Evolutionary conservation across 345 rosid species (phyloP).

Genomic region (Rhodamnia argentea): DNA sequence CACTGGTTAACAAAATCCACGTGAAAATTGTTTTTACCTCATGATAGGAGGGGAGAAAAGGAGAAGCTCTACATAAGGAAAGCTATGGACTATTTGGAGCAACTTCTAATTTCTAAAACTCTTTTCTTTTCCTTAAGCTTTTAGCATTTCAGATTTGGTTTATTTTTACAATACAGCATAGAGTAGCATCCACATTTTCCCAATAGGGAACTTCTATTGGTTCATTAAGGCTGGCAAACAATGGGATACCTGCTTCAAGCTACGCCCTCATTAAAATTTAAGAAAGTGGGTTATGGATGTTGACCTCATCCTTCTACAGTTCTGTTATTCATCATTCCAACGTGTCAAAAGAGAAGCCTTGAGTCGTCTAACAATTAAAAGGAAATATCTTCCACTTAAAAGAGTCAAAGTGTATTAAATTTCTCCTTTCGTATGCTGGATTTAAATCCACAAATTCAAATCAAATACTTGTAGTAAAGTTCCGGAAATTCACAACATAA

Average conservation of each 20-base stretch:
- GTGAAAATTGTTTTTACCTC: not conserved
- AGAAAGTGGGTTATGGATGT: not conserved
- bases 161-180: not conserved
- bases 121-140: not conserved
- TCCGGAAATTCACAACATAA: not conserved
- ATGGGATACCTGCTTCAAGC: not conserved
- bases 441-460: not conserved
- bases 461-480: not conserved
- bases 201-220: not conserved
- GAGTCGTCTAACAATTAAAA: not conserved
- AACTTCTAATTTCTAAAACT: not conserved
- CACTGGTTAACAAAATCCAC: not conserved
- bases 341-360: not conserved
- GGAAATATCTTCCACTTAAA: not conserved
- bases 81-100: not conserved
- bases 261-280: not conserved
- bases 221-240: not conserved
- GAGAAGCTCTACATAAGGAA: not conserved
- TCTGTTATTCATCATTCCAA: not conserved
- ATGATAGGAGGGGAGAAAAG: not conserved
- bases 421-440: not conserved
- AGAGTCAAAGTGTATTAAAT: not conserved
- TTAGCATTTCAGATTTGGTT: not conserved
- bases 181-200: not conserved
- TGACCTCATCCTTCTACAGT: not conserved